Conservation (phyloP, 2,329 filamentous ascomycete species). For the Graphilbum sp. region DNA sequence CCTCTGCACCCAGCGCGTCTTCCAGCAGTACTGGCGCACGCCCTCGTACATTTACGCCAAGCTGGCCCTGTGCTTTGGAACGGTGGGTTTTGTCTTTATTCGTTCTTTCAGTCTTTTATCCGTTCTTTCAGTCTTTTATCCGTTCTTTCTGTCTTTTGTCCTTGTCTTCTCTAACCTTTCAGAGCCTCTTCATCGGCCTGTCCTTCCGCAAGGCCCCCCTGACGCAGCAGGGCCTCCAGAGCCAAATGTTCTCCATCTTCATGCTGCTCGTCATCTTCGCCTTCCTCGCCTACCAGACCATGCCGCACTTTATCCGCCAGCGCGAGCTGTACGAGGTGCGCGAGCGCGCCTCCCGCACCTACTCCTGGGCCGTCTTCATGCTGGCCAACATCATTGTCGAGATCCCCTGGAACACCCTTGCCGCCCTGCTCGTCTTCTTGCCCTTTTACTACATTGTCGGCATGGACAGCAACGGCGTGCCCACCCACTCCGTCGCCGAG, state of each 20-base stretch:
- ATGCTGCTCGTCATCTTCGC: slow-evolving; percentile 47
- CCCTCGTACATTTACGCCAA: slow-evolving; percentile 65
- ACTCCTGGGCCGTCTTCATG: slow-evolving; percentile 51
- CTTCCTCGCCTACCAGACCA: slow-evolving; percentile 40
- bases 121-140: no score
- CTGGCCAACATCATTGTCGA: slow-evolving; percentile 50
- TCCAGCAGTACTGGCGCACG: slow-evolving; percentile 65
- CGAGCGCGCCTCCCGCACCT: slow-evolving; percentile 47
- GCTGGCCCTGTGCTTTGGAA: slow-evolving; percentile 29
- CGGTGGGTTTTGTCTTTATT: neutral
- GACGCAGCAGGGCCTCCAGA: slow-evolving; percentile 44
- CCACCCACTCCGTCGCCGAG: slow-evolving; percentile 42
- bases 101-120: no score
- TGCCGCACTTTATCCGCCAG: slow-evolving; percentile 51
- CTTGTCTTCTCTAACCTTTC: neutral
- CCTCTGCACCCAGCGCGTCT: slow-evolving; percentile 47
- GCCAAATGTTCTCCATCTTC: slow-evolving; percentile 43
- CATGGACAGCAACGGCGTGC: slow-evolving; percentile 49
- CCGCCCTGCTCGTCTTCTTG: slow-evolving; percentile 32
- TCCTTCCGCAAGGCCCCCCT: slow-evolving; percentile 42
- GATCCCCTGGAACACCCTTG: slow-evolving; percentile 41
- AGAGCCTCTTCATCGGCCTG: slow-evolving; percentile 47
- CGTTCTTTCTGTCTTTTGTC: neutral
- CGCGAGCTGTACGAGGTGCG: slow-evolving; percentile 51
- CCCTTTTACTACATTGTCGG: slow-evolving; percentile 47